phyloP scores from a whole-genome alignment of 208 protist genomes.

The Trypanosomatidae sp. region DNA sequence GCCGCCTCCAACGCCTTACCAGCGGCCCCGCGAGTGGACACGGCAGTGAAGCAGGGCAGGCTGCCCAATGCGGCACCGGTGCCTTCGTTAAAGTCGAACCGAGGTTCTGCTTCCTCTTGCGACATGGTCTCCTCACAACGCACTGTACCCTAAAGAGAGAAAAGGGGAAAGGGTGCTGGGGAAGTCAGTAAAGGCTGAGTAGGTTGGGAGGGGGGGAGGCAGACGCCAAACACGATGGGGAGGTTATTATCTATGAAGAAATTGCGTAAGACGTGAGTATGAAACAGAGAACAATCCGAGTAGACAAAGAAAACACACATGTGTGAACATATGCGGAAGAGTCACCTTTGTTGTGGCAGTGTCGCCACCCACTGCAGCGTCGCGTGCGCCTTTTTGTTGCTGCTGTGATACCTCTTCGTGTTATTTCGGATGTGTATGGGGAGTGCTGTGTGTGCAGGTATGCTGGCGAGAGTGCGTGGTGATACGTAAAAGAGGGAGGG shows the following conservation, averaged over 20 bases:
- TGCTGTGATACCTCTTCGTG: too few species aligned
- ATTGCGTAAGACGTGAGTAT: background rate
- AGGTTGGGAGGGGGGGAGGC: background rate
- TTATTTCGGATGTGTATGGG: background rate
- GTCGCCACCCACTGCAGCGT: background rate
- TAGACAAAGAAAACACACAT: constrained; percentile 1
- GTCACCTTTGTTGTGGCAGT: background rate
- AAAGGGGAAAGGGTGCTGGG: background rate
- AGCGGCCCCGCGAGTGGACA: constrained; percentile 31
- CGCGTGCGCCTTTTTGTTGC: background rate
- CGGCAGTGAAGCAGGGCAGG: constrained; percentile 48
- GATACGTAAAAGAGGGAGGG: background rate
- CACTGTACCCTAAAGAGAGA: background rate
- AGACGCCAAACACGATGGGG: background rate
- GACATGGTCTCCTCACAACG: constrained; percentile 1
- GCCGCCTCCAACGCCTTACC: constrained; percentile 42
- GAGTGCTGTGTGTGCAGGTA: background rate
- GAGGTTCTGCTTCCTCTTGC: constrained; percentile 14
- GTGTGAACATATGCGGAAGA: background rate
- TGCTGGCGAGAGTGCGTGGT: background rate
- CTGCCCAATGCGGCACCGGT: constrained; percentile 44
- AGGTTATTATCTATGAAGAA: background rate
- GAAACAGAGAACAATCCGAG: background rate
- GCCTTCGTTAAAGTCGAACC: constrained; percentile 55
- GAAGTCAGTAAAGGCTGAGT: background rate